phyloP scores from a whole-genome alignment of 306 rosid species.

The Sechiopsis laciniata region DNA sequence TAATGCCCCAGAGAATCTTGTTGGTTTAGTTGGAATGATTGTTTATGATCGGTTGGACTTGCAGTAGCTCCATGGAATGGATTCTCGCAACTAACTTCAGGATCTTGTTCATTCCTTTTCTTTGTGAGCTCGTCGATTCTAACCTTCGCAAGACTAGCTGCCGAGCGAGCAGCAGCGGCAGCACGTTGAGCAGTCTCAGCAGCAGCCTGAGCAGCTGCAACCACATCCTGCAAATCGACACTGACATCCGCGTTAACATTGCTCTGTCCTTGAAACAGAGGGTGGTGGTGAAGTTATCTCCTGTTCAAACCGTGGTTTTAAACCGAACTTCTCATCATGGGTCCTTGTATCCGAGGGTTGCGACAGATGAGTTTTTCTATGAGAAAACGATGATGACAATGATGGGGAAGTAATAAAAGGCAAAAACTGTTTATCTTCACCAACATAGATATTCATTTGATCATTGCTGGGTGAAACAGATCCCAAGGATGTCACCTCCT shows the following conservation, averaged over 20 bases:
- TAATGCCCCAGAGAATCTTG: constrained; percentile 28
- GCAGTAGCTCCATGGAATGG: constrained; percentile 43
- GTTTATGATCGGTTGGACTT: constrained; percentile 28
- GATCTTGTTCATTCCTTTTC: constrained; percentile 38
- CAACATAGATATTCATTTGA: constrained; percentile 39
- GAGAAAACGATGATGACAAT: constrained; percentile 39
- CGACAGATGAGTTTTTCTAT: constrained; percentile 30
- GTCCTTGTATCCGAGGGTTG: constrained; percentile 36
- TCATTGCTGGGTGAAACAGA: constrained; percentile 35
- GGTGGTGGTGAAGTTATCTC: neutral
- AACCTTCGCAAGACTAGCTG: constrained; percentile 74
- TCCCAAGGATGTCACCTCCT: constrained; percentile 31
- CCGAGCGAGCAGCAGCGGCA: constrained; percentile 86
- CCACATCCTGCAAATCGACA: constrained; percentile 70
- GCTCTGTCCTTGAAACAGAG: constrained; percentile 36
- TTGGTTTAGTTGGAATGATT: constrained; percentile 27
- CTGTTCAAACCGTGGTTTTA: neutral
- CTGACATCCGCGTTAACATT: constrained; percentile 44
- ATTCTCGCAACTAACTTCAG: constrained; percentile 45
- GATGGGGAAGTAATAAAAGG: constrained; percentile 77
- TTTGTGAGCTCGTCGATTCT: constrained; percentile 61
- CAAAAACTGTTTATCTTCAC: constrained; percentile 59
- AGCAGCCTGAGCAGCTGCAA: constrained; percentile 92
- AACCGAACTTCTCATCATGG: neutral
- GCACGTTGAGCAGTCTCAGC: constrained; percentile 91